These are phyloP conservation scores for Penicillium sp. DNA, from an alignment of 2,329 filamentous ascomycete genomes.

Conservation along the genomic window DNA sequence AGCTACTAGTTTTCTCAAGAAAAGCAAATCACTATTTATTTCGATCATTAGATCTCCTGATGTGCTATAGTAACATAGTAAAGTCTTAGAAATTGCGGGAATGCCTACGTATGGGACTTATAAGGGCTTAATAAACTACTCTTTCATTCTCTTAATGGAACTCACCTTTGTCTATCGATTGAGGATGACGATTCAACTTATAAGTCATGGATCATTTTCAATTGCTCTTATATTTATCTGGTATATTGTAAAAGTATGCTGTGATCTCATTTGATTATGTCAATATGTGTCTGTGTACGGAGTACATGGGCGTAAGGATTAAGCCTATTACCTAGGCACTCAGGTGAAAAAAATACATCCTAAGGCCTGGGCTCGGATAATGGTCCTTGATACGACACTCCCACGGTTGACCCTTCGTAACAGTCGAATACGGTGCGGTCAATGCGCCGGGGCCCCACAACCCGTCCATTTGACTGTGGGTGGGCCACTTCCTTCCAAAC, in stretches of 20 bases:
- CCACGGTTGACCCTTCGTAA: no score
- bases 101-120: background rate
- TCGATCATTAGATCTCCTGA: background rate
- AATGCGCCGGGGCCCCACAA: background rate
- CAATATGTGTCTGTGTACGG: background rate
- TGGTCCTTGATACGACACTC: background rate
- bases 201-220: background rate
- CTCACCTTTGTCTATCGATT: background rate
- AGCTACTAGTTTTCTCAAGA: background rate
- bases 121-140: background rate
- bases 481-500: no score
- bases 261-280: background rate
- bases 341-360: background rate
- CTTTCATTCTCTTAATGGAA: background rate
- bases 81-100: no score
- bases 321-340: background rate
- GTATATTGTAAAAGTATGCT: background rate
- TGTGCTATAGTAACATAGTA: background rate
- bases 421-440: background rate
- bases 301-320: background rate
- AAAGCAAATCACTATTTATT: background rate
- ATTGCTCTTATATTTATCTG: background rate
- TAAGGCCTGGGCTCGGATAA: background rate
- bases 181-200: background rate
- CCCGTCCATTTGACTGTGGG: background rate